A percentile compares a stretch with the other conserved stretches of the same genome.
These are phyloP conservation scores for Xylaria sp. DNA, from an alignment of 2,329 filamentous ascomycete species.

Conservation along the genomic window DNA sequence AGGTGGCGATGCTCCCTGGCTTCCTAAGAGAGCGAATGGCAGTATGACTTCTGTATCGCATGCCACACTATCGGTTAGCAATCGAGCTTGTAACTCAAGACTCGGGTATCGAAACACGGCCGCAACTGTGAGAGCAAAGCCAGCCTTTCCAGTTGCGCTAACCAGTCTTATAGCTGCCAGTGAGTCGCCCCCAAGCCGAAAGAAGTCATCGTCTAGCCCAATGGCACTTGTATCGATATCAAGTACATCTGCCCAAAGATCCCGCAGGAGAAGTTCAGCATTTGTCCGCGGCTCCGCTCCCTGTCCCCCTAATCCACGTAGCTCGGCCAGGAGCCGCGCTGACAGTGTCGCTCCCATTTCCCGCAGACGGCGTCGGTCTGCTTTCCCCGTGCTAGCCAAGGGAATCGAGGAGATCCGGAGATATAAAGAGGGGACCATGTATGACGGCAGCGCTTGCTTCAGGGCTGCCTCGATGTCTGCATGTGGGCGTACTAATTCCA, in stretches of 20 bases:
- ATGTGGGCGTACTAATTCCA: not conserved
- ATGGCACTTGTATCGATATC: not conserved
- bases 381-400: too few species aligned
- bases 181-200: conserved; percentile 1
- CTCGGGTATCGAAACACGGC: not conserved
- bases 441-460: not conserved
- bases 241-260: not conserved
- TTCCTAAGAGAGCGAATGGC: not conserved
- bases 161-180: not conserved
- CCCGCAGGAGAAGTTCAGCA: not conserved
- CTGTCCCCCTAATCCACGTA: too few species aligned
- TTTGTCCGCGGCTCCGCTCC: not conserved
- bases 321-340: too few species aligned
- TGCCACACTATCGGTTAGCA: too few species aligned
- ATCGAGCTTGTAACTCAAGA: not conserved
- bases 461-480: not conserved
- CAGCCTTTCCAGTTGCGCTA: not conserved
- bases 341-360: too few species aligned
- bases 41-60: not conserved
- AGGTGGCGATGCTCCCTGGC: not conserved
- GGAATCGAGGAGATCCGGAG: too few species aligned
- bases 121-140: not conserved
- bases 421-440: not conserved
- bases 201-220: not conserved
- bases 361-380: too few species aligned